Evolutionary conservation across 495 filamentous ascomycete genomes (phyloP).

Genomic region (Lindgomyces ingoldianus): DNA sequence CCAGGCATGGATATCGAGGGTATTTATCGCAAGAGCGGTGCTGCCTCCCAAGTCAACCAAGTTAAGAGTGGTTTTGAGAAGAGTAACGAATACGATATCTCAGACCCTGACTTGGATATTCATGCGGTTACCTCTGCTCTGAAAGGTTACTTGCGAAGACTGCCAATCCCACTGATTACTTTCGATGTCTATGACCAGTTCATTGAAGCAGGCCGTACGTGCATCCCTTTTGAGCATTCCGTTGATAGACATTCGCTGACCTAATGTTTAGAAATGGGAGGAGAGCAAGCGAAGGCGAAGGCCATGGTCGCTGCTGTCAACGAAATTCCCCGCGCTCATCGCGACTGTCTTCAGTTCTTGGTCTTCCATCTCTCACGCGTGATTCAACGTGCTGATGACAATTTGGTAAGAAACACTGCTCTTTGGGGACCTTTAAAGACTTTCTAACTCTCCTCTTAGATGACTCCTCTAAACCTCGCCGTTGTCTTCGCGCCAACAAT

Average conservation of each 20-base stretch:
- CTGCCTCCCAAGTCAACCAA: slow-evolving; percentile 78
- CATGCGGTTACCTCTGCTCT: slow-evolving; percentile 92
- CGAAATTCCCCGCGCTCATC: slow-evolving; percentile 77
- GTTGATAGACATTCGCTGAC: slow-evolving; percentile 18
- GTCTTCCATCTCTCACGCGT: slow-evolving; percentile 93
- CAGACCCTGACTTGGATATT: slow-evolving; percentile 90
- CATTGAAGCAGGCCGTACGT: slow-evolving; percentile 71
- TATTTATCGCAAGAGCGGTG: slow-evolving; percentile 97
- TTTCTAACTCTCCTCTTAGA: slow-evolving; percentile 45
- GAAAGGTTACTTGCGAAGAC: slow-evolving; percentile 96
- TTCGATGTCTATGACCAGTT: slow-evolving; percentile 89
- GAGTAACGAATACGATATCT: slow-evolving; percentile 82
- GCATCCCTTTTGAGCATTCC: slow-evolving; percentile 2
- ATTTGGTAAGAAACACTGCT: slow-evolving; percentile 57
- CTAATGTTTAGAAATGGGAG: slow-evolving; percentile 51
- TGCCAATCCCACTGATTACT: slow-evolving; percentile 88
- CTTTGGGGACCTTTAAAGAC: background rate
- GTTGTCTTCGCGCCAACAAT: slow-evolving; percentile 99
- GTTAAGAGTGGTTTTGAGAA: slow-evolving; percentile 91
- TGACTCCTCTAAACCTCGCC: slow-evolving; percentile 92
- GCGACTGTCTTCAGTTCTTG: slow-evolving; percentile 87
- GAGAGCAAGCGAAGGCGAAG: slow-evolving; percentile 61
- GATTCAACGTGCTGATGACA: slow-evolving; percentile 76
- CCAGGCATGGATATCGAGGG: slow-evolving; percentile 97
- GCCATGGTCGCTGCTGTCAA: slow-evolving; percentile 69